Evolutionary conservation across 495 filamentous ascomycete genomes (phyloP), one percentile per base, ranked within the genome.

Genomic region (Podospora australis): DNA sequence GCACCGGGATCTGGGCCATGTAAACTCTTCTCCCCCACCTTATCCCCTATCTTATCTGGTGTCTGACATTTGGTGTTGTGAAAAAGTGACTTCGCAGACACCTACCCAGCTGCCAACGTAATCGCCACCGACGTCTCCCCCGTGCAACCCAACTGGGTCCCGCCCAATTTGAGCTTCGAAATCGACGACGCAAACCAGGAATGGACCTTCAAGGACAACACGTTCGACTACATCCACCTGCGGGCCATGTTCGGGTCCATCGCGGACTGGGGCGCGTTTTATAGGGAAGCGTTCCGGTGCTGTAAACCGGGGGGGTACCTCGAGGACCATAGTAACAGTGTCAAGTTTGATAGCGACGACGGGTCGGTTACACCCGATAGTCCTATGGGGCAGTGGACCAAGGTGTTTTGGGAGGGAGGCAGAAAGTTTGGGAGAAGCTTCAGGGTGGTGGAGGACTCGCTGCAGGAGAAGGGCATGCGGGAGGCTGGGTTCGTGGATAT

Each of bases 151-250:
- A 41, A 50, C 24, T 70, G 70, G 64, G 70, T 72, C 3, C 73
- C 73, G 1, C 64, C 69, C 6, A 77, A 77, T 52, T 57, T 73
- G 4, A 52, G 59, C 11, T 80, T 80, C 55, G 71, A 78, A 50
- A 64, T 81, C 24, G 78, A 81, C 39, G 77, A 81, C 50, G 66
- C 70, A 48, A 75, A 74, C 32, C 52, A 57, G 11, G 57, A 62
- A 16, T 84, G 78, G 79, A 64, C 71, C 2, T 81, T 70, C 54
- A 47, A 59, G 8, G 54, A 61, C 4, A 60, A 75, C 39, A 54
- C 59, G 39, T 85, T 85, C 52, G 83, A 87, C 65, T 82, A 78
- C 50, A 71, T 86, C 44, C 81, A 86, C 63, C 67, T 78, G 4
- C 74, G 82, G 21, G 62, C 67, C 10, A 55, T 84, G 23, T 70